Evolutionary conservation across 2,329 filamentous ascomycete species (phyloP).

Genomic region (Dactylellina drechsleri): DNA sequence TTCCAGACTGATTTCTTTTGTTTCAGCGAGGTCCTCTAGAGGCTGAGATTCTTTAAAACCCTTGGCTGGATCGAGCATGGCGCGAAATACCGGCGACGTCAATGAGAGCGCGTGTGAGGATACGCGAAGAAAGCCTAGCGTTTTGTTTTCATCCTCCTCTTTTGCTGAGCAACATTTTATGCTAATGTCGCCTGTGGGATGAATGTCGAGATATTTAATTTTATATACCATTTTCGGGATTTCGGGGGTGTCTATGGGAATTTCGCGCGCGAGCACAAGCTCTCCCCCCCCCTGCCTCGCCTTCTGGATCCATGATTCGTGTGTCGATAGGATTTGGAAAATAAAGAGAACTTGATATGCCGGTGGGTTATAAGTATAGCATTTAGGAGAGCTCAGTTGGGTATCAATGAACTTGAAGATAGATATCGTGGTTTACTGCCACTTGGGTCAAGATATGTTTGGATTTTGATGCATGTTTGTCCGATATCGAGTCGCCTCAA

Average conservation of each 20-base stretch:
- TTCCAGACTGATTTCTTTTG: background rate
- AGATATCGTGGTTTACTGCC: too few relatives aligned
- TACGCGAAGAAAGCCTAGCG: background rate
- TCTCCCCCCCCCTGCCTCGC: too few relatives aligned
- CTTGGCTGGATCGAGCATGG: background rate
- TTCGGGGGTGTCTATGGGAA: too few relatives aligned
- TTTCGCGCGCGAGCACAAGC: too few relatives aligned
- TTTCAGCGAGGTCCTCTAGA: background rate
- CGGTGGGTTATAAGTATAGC: too few relatives aligned
- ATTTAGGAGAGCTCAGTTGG: too few relatives aligned
- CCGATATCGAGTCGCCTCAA: too few relatives aligned
- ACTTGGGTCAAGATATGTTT: too few relatives aligned
- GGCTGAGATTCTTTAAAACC: slow-evolving; percentile 8
- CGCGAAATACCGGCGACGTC: background rate
- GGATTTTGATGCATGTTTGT: too few relatives aligned
- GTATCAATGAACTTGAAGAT: too few relatives aligned
- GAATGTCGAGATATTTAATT: background rate
- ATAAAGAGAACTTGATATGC: background rate
- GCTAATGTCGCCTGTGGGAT: background rate
- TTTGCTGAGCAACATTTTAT: background rate
- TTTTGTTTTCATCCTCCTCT: background rate
- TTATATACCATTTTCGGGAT: too few relatives aligned
- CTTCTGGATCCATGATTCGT: too few relatives aligned
- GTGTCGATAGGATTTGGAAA: background rate
- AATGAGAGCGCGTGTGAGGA: slow-evolving; percentile 14